These are phyloP conservation scores for Tuber melanosporum DNA, from an alignment of 495 filamentous ascomycete species.

Conservation along the genomic window DNA sequence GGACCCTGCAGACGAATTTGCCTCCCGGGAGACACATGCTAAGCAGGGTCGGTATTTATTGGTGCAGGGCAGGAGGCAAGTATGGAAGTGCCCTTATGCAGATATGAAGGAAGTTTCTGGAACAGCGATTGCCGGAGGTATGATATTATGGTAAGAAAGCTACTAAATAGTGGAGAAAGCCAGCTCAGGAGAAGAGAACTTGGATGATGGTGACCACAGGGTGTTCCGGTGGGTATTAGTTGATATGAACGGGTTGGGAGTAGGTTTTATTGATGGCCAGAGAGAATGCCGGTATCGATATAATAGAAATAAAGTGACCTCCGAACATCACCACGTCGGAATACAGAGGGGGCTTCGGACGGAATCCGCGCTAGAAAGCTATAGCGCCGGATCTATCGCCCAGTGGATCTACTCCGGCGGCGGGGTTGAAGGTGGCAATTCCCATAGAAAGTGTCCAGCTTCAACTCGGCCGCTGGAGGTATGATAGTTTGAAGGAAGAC, in stretches of 20 bases:
- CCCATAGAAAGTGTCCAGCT: no score
- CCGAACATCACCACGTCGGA: neutral
- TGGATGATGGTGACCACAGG: neutral
- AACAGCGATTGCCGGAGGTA: neutral
- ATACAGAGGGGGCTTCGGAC: neutral
- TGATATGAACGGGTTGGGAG: neutral
- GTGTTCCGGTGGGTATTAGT: neutral
- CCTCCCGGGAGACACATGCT: neutral
- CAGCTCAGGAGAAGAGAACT: neutral
- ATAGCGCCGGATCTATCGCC: neutral
- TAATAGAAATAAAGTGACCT: neutral
- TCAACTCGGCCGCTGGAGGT: no score
- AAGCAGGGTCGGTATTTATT: neutral
- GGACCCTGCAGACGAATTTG: neutral
- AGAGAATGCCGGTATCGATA: neutral
- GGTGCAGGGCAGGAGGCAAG: neutral
- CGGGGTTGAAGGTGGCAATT: no score
- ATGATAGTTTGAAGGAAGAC: neutral
- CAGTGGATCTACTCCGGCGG: neutral
- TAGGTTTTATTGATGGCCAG: neutral
- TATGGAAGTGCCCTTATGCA: neutral
- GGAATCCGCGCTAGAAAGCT: neutral
- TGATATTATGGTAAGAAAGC: neutral
- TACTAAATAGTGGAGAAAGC: neutral
- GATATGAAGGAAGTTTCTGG: neutral